These are phyloP conservation scores for Luvunga scandens DNA, from an alignment of 345 rosid species.

Conservation along the genomic window DNA sequence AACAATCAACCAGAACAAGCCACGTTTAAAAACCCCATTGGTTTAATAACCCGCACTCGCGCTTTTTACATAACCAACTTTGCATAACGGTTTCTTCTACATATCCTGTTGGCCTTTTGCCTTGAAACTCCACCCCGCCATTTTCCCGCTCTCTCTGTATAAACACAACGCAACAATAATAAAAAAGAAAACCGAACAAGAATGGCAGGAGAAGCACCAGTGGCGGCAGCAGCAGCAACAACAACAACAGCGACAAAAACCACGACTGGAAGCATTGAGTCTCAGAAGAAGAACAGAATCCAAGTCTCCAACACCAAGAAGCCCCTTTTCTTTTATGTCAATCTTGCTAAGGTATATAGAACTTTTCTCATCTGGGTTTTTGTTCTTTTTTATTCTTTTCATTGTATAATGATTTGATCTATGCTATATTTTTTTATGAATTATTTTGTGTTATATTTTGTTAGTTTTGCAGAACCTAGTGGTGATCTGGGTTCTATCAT, in stretches of 20 bases:
- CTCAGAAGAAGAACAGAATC: slow-evolving; percentile 61
- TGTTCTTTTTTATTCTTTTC: neutral
- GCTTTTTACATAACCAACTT: neutral
- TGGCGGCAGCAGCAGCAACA: neutral
- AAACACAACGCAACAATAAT: too few species aligned
- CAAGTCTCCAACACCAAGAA: slow-evolving; percentile 71
- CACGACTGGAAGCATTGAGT: slow-evolving; percentile 19
- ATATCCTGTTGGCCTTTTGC: neutral
- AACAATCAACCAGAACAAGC: neutral
- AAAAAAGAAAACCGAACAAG: neutral
- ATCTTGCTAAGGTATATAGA: slow-evolving; percentile 53
- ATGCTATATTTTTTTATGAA: too few species aligned
- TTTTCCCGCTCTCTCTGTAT: slow-evolving; percentile 12
- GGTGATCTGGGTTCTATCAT: neutral
- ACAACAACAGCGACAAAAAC: too few species aligned
- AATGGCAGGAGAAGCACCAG: slow-evolving; percentile 1
- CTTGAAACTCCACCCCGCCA: slow-evolving; percentile 7
- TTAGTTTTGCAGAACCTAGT: too few species aligned
- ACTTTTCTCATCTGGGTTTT: neutral
- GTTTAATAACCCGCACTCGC: neutral
- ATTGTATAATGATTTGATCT: neutral
- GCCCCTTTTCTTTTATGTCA: slow-evolving; percentile 63
- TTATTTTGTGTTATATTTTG: too few species aligned
- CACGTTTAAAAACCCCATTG: neutral
- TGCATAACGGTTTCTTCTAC: slow-evolving; percentile 17